These are phyloP conservation scores for Caloboletus inedulis DNA, from an alignment of 1,284 basidiomycete genomes.

Conservation along the genomic window DNA sequence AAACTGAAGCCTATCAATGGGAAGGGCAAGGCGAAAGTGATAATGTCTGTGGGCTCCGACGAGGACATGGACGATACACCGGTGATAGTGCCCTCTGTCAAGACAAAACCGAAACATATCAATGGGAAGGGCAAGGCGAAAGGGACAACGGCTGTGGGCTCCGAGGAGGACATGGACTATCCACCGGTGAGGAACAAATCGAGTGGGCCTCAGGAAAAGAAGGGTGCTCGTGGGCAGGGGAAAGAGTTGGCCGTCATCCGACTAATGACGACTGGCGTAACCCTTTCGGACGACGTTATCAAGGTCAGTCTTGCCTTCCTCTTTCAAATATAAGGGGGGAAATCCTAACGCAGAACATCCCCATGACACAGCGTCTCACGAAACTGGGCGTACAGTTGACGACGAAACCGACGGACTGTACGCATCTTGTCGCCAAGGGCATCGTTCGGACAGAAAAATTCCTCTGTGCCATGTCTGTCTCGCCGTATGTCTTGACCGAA, in stretches of 20 bases:
- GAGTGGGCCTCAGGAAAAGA: constrained; percentile 10
- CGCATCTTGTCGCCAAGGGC: constrained; percentile 66
- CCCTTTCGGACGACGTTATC: constrained; percentile 48
- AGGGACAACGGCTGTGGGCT: constrained; percentile 9
- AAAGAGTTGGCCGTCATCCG: constrained; percentile 31
- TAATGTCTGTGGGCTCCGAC: constrained; percentile 1
- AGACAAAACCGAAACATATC: constrained; percentile 32
- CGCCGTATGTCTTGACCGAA: constrained; percentile 58
- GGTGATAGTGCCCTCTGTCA: constrained; percentile 28
- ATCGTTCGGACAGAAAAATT: constrained; percentile 83
- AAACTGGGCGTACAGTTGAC: constrained; percentile 65
- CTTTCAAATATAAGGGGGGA: not conserved
- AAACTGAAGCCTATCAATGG: constrained; percentile 30
- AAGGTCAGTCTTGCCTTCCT: constrained; percentile 42
- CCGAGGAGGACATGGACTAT: constrained; percentile 17
- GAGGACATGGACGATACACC: constrained; percentile 15
- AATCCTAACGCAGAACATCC: not conserved
- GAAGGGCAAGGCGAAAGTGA: constrained; percentile 25
- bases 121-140: constrained; percentile 26
- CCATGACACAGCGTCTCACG: constrained; percentile 45
- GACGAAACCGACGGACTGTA: constrained; percentile 62
- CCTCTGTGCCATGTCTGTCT: constrained; percentile 63
- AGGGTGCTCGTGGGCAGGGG: not conserved
- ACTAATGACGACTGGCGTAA: constrained; percentile 61
- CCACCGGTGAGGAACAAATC: constrained; percentile 9